Base-by-base conservation (phyloP, 140 eudicot species). In the Ambrosia hybrid region DNA sequence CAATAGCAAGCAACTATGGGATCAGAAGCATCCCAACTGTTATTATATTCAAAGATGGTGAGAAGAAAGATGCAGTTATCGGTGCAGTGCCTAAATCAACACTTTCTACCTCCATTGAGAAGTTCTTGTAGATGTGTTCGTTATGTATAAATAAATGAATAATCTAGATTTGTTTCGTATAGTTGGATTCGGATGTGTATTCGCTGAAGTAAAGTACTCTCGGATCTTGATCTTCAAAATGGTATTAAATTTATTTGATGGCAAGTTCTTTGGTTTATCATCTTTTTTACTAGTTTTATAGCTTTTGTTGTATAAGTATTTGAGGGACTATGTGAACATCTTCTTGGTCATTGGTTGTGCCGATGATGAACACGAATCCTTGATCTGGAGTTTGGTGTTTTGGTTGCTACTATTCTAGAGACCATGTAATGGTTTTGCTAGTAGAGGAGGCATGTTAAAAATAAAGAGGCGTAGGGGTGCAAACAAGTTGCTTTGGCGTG, bases 11-110 rank as follows among this genome's bases (percentile, higher is more conserved):
- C 48, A 69, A 81, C 21, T 93, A 87, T 72, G 98, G 98, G 2
- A 86, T 93, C 74, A 87, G 98, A 79, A 93, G 98, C 86, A 93
- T 93, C 45, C 98, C 98, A 0, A 93, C 98, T 4, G 94, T 93
- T 68, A 82, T 93, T 60, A 84, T 93, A 68, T 93, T 93, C 86
- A 93, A 87, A 80, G 79, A 57, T 16, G 98, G 98, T 71, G 98
- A 93, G 89, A 93, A 93, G 86, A 93, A 84, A 80, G 98, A 93
- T 33, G 89, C 98, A 2, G 85, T 93, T 9, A 87, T 93, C 70
- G 98, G 98, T 38, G 97, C 98, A 45, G 98, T 93, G 71, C 98
- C 98, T 7, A 88, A 81, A 73, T 56, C 90, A 13, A 87, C 96
- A 26, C 81, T 92, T 7, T 77, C 70, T 58, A 82, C 79, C 81